Evolutionary conservation across 495 filamentous ascomycete genomes (phyloP).

Genomic region (Aspergillus heteromorphus): DNA sequence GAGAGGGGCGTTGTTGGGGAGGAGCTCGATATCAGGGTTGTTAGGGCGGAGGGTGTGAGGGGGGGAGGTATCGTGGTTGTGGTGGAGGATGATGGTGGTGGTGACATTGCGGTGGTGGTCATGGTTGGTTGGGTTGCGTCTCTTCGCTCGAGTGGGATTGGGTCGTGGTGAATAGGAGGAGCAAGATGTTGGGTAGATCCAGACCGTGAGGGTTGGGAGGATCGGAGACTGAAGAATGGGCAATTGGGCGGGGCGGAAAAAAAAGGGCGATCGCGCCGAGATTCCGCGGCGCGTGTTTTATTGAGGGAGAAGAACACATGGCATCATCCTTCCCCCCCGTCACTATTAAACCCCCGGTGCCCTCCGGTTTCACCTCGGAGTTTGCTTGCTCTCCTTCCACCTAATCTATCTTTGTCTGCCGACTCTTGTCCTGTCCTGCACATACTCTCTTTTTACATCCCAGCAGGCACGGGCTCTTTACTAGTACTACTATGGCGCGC

Average conservation of each 20-base stretch:
- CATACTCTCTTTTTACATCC: no score
- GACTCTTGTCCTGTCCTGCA: background rate
- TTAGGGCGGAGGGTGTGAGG: background rate
- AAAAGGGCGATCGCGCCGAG: conserved; percentile 10
- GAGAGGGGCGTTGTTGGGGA: conserved; percentile 25
- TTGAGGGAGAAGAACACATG: conserved; percentile 37
- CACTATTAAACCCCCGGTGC: background rate
- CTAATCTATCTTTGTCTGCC: no score
- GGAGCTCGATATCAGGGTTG: background rate
- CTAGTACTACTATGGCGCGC: conserved; percentile 53
- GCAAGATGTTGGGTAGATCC: background rate
- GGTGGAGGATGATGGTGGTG: background rate
- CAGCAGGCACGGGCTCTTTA: no score
- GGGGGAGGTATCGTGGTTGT: background rate
- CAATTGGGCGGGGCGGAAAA: conserved; percentile 5
- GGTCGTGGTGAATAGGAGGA: background rate
- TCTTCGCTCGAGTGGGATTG: background rate
- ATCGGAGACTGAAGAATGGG: background rate
- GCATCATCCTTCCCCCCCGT: conserved; percentile 27
- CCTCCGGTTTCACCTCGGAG: background rate
- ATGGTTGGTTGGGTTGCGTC: background rate
- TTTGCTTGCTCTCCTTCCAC: background rate
- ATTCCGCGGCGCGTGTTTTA: conserved; percentile 14
- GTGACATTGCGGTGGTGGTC: background rate
- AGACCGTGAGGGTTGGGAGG: background rate